Percentiles rank a stretch among this genome's conserved stretches.
These are phyloP conservation scores for Trypanosoma mega DNA, from an alignment of 208 protist genomes.

Conservation along the genomic window DNA sequence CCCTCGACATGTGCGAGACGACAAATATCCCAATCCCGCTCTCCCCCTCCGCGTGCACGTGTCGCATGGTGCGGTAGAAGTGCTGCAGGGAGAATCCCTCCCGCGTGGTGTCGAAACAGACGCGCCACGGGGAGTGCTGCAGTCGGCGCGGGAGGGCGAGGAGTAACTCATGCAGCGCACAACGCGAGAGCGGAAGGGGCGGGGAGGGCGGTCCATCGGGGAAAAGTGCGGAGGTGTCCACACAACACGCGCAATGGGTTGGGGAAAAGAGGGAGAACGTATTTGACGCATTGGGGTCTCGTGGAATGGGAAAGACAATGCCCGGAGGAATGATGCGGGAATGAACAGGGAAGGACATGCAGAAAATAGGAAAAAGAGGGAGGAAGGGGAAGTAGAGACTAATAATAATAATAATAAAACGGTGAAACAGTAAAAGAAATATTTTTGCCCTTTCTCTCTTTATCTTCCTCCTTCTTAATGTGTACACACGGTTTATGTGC, in stretches of 20 bases:
- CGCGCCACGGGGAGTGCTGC: conserved; percentile 52
- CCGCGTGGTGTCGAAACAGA: conserved; percentile 51
- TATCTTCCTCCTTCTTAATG: too few relatives aligned
- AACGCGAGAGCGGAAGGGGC: conserved; percentile 36
- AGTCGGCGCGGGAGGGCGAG: conserved; percentile 35
- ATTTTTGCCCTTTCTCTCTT: too few relatives aligned
- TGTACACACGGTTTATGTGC: too few relatives aligned
- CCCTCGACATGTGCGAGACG: conserved; percentile 6
- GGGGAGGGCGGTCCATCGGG: conserved; percentile 14
- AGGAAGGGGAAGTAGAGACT: neutral
- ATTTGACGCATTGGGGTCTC: too few relatives aligned
- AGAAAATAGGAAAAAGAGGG: neutral
- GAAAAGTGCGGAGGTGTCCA: conserved; percentile 14
- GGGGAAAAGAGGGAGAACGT: neutral
- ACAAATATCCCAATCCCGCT: conserved; percentile 46
- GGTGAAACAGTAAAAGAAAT: too few relatives aligned
- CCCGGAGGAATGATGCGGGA: neutral
- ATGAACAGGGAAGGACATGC: neutral
- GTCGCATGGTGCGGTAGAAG: conserved; percentile 54
- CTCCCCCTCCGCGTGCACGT: conserved; percentile 28
- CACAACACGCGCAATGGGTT: conserved; percentile 12
- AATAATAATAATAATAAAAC: conserved; percentile 1
- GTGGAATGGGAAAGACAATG: too few relatives aligned
- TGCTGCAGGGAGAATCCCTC: conserved; percentile 56
- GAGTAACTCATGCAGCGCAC: conserved; percentile 55